Evolutionary conservation across 306 rosid species (phyloP).

Genomic region (Begonia fuchsioides): DNA sequence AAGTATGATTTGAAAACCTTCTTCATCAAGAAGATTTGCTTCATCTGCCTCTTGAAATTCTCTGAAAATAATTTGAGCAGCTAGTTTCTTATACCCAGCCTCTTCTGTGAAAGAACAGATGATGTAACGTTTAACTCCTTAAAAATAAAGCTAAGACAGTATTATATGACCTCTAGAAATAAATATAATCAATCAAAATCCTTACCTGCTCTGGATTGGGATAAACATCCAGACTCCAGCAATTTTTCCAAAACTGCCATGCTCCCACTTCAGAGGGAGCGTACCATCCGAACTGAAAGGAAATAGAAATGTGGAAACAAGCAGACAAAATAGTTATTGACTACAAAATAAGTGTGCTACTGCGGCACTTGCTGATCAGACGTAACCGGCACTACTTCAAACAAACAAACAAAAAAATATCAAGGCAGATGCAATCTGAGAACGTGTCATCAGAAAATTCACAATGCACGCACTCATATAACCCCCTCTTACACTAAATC

Average conservation of each 20-base stretch:
- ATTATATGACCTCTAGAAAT: not conserved
- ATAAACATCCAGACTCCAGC: slow-evolving; percentile 42
- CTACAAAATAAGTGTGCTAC: no score
- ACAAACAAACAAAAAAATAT: no score
- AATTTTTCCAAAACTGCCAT: slow-evolving; percentile 81
- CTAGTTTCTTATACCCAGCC: slow-evolving; percentile 35
- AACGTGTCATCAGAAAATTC: no score
- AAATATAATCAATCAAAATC: not conserved
- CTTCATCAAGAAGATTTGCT: slow-evolving; percentile 75
- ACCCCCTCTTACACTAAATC: no score
- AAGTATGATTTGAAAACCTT: slow-evolving; percentile 33
- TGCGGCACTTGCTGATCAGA: no score
- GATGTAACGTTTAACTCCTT: not conserved
- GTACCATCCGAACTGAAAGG: slow-evolving; percentile 25
- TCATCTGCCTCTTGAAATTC: slow-evolving; percentile 70
- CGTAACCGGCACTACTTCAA: no score
- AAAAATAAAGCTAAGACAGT: not conserved
- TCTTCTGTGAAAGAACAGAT: slow-evolving; percentile 38
- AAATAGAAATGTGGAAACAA: not conserved
- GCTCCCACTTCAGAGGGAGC: slow-evolving; percentile 63
- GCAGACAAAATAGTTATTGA: no score
- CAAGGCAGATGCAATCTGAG: no score
- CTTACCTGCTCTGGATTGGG: slow-evolving; percentile 46
- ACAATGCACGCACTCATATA: no score
- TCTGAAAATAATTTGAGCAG: slow-evolving; percentile 45